Percentiles rank a stretch among this genome's conserved stretches.
These are phyloP conservation scores for Haemoproteus tartakovskyi DNA, from an alignment of 169 alveolate genomes.

Conservation along the genomic window DNA sequence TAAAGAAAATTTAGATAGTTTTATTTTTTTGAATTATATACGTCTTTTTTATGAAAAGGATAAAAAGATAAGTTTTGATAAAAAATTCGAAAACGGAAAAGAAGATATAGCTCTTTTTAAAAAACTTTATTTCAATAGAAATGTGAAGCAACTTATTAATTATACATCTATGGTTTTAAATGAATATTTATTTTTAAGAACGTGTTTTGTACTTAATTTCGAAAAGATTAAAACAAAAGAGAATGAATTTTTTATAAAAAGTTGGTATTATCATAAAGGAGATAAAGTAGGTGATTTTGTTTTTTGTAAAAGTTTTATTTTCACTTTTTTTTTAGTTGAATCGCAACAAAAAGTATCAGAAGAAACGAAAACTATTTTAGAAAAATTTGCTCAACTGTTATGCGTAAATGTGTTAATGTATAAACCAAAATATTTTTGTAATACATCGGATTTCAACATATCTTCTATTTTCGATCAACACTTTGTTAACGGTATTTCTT, in stretches of 20 bases:
- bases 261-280: conserved; percentile 43
- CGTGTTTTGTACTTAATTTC: conserved; percentile 14
- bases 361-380: conserved; percentile 6
- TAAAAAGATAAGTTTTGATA: conserved; percentile 33
- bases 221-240: not conserved
- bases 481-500: not conserved
- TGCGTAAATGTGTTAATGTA: conserved; percentile 36
- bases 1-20: not conserved
- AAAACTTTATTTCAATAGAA: conserved; percentile 40
- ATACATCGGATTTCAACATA: conserved; percentile 9
- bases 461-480: not conserved
- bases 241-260: conserved; percentile 18
- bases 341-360: conserved; percentile 16
- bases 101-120: conserved; percentile 27
- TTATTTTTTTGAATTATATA: conserved; percentile 13
- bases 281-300: conserved; percentile 30
- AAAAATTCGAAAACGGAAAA: conserved; percentile 8
- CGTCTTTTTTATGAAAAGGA: conserved; percentile 34
- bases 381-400: conserved; percentile 48
- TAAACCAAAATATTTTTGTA: conserved; percentile 41
- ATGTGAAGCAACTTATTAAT: conserved; percentile 30
- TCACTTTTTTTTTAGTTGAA: conserved; percentile 17
- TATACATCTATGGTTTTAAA: conserved; percentile 62
- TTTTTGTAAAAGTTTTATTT: conserved; percentile 59
- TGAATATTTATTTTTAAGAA: conserved; percentile 37